Evolutionary conservation across 2,329 filamentous ascomycete species (phyloP).

Genomic region (Didymella lethalis): DNA sequence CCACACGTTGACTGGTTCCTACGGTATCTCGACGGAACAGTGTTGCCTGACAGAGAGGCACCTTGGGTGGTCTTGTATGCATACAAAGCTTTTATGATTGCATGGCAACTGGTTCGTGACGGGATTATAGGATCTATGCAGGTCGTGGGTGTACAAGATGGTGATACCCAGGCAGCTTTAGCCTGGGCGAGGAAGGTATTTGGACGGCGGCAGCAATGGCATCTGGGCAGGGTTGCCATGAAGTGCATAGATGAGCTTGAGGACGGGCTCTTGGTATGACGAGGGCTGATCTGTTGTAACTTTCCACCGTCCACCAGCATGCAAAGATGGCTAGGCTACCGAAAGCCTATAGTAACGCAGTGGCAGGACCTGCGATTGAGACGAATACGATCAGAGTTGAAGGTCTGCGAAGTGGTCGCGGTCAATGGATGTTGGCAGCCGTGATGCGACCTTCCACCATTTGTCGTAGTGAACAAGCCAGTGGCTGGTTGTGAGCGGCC

Average conservation of each 20-base stretch:
- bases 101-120: constrained; percentile 30
- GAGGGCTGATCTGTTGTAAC: neutral
- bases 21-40: constrained; percentile 28
- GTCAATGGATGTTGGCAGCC: too few relatives aligned
- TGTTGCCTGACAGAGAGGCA: constrained; percentile 25
- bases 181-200: constrained; percentile 31
- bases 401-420: too few relatives aligned
- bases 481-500: too few relatives aligned
- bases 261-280: neutral
- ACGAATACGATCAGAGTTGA: too few relatives aligned
- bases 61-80: constrained; percentile 34
- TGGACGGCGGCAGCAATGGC: constrained; percentile 24
- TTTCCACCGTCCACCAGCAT: neutral
- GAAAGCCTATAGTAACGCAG: too few relatives aligned
- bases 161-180: constrained; percentile 25
- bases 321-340: neutral
- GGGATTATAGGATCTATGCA: constrained; percentile 27
- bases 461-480: too few relatives aligned
- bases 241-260: constrained; percentile 28
- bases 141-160: constrained; percentile 27
- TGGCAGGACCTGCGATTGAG: too few relatives aligned
- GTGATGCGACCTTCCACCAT: too few relatives aligned
- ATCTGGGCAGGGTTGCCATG: constrained; percentile 29
- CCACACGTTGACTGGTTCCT: constrained; percentile 37
- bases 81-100: constrained; percentile 35